Base-by-base conservation (phyloP, 2,329 filamentous ascomycete genomes). In the Annulohypoxylon truncatum region DNA sequence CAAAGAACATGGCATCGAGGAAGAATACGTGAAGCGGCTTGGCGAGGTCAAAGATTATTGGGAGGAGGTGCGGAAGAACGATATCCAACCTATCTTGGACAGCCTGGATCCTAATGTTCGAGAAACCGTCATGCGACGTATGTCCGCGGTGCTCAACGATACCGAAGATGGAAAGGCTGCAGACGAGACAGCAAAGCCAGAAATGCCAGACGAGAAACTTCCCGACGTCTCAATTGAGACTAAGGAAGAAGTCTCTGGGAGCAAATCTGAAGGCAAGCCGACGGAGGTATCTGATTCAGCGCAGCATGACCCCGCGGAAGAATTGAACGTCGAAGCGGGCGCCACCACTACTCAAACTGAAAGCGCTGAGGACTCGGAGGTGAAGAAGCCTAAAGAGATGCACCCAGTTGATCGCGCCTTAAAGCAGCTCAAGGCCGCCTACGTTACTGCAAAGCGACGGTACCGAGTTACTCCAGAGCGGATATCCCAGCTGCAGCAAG, bases 31-130 rank as follows among this genome's bases (percentile, higher is more conserved):
- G 35, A 81, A 84, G 62, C 84, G 91, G 57, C 90, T 97, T 79
- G 88, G 87, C 42, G 95, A 97, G 71, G 91, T 96, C 9, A 85
- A 88, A 60, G 83, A 86, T 15, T 98, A 94, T 77, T 99, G 96
- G 96, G 82, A 89, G 1, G 87, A 91, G 4, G 89, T 94, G 0
- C 93, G 97, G 73, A 90, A 94, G 76, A 90, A 90, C 68, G 85
- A 92, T 42, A 91, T 97, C 75, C 89, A 92, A 80, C 93, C 88
- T 0, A 86, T 91, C 10, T 77, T 90, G 4, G 86, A 85, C 5
- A 79, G 80, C 24, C 78, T 95, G 54, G 88, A 92, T 40, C 86
- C 90, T 2, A 86, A 88, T 46, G 84, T 90, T 61, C 83, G 86
- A 66, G 85, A 85, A 9, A 83, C 86, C 42, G 90, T 94, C 0